These are phyloP conservation scores for Coccomyxa sp. DNA, from an alignment of 139 green algal species.

Conservation along the genomic window DNA sequence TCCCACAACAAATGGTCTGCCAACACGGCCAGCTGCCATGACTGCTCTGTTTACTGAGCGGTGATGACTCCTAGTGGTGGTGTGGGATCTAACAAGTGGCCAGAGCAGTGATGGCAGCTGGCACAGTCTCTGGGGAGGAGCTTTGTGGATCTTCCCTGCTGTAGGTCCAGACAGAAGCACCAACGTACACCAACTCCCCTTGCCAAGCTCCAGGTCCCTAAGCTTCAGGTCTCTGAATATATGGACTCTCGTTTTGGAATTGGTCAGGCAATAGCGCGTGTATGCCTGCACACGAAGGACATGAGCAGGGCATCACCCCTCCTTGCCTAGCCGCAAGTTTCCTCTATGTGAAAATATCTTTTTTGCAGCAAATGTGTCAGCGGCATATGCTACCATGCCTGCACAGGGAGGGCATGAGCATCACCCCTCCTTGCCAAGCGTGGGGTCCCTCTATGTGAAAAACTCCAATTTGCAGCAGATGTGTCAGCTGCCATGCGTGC, in stretches of 20 bases:
- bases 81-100: too few species aligned
- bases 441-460: not conserved
- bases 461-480: not conserved
- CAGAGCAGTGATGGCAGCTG: too few species aligned
- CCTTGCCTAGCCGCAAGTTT: not conserved
- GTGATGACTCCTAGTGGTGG: too few species aligned
- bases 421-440: not conserved
- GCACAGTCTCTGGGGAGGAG: too few species aligned
- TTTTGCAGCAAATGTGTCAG: not conserved
- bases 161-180: too few species aligned
- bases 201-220: too few species aligned
- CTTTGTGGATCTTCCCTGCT: too few species aligned
- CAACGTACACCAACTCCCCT: too few species aligned
- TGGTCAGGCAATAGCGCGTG: not conserved
- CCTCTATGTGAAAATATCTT: not conserved
- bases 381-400: not conserved
- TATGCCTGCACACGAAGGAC: not conserved
- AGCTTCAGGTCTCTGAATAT: too few species aligned
- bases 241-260: too few species aligned
- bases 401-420: not conserved
- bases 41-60: not conserved
- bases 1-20: too few species aligned
- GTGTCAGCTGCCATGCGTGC: not conserved
- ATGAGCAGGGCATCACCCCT: not conserved
- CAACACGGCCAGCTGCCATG: not conserved